Base-by-base conservation (phyloP, 225 moss, liverwort and hornwort genomes). In the Marchantia paleacea region DNA sequence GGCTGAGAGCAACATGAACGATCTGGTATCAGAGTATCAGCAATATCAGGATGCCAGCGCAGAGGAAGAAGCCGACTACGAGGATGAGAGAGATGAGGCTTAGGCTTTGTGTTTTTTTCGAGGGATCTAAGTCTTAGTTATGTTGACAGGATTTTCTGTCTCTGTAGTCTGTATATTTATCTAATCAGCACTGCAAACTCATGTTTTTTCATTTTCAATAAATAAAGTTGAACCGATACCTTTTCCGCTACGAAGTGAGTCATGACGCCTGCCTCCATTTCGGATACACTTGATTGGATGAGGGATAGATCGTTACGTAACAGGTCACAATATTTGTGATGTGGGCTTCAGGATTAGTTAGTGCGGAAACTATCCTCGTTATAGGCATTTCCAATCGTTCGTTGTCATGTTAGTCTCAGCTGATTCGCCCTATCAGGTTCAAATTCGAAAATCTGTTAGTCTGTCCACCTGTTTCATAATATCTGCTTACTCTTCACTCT, bases 1-100 rank as follows among this genome's bases (percentile, higher is more conserved):
- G 54, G 86, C 86, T 6, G 83, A 87, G 83, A 87, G 86, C 72
- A 87, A 87, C 70, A 87, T 87, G 84, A 84, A 87, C 55, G 87
- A 87, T 75, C 87, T 87, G 13, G 87, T 87, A 10, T 87, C 87
- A 3, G 87, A 84, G 69, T 87, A 87, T 14, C 87, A 87, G 84
- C 87, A 87, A 71, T 87, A 87, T 52, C 87, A 87, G 79, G 87
- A 87, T 50, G 87, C 87, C 19, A 87, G 80, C 52, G 87, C 87
- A 0, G 87, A 87, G 25, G 87, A 86, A 69, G 86, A 87, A 65
- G 75, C 75, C 7, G 84, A 87, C 9, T 87, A 87, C 16, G 87
- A 87, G 48, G 87, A 87, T 49, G 87, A 87, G 53, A 71, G 50
- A 7, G 87, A 87, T 5, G 84, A 84, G 55, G 87, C 79, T 64